Evolutionary conservation across 2,329 filamentous ascomycete species (phyloP).

Genomic region (Pyricularia grisea): DNA sequence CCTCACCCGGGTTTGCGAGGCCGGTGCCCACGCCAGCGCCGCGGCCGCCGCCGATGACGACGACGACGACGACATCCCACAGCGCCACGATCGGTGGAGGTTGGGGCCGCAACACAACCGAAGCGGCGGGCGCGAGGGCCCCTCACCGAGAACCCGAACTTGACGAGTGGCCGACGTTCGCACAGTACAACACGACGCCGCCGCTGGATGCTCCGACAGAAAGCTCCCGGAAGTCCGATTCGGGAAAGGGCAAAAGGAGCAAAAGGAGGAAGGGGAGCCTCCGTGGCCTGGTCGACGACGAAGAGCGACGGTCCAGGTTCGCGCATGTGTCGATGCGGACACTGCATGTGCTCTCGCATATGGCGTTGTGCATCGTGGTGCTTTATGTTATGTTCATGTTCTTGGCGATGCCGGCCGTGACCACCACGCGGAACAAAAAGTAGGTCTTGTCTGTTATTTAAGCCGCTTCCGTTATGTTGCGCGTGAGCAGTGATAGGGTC

Average conservation of each 20-base stretch:
- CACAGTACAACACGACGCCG: neutral
- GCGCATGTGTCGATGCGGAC: constrained; percentile 7
- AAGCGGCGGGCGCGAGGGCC: neutral
- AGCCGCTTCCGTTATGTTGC: neutral
- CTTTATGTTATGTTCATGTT: constrained; percentile 12
- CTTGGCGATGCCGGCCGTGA: constrained; percentile 3
- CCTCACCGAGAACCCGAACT: neutral
- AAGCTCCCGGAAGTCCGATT: neutral
- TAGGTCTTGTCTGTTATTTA: neutral
- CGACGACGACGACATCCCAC: neutral
- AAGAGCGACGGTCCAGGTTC: constrained; percentile 4
- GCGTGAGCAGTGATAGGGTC: neutral
- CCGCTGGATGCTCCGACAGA: neutral
- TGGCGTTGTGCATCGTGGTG: constrained; percentile 10
- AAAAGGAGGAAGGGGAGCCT: neutral
- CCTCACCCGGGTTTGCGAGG: neutral
- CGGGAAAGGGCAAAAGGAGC: neutral
- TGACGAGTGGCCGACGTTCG: neutral
- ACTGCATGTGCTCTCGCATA: constrained; percentile 11
- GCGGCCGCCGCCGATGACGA: too few species aligned
- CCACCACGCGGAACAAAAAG: constrained; percentile 5
- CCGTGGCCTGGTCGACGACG: neutral
- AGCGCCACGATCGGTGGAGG: neutral
- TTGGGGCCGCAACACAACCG: neutral
- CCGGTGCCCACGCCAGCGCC: neutral